A percentile compares a stretch with the other conserved stretches of the same genome.
Conservation (phyloP, 176 grass and related monocot genomes). For the Alopecurus myosuroides region DNA sequence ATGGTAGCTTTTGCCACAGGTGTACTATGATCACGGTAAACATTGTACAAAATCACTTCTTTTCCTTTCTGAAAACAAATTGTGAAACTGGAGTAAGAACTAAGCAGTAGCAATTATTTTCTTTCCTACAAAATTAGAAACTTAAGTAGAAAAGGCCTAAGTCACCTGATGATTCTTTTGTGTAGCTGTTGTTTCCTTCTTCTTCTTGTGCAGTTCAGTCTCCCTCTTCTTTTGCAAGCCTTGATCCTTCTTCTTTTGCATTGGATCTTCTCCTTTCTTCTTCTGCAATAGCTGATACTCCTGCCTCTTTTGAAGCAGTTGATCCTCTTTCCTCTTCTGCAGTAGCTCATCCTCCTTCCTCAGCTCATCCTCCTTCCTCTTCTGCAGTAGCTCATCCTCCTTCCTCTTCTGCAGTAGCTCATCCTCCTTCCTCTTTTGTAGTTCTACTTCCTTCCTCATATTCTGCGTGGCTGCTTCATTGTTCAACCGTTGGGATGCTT, state of each 20-base stretch:
- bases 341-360: too few relatives aligned
- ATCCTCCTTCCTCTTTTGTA: neutral
- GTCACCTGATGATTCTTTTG: neutral
- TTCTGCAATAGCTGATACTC: too few relatives aligned
- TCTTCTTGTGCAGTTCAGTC: neutral
- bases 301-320: too few relatives aligned
- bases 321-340: neutral
- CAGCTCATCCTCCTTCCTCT: too few relatives aligned
- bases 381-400: neutral
- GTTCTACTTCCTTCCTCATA: neutral
- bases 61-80: neutral
- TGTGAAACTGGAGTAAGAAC: neutral
- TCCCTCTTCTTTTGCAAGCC: neutral
- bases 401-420: neutral
- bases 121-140: neutral
- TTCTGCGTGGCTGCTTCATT: too few relatives aligned
- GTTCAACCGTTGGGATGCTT: too few relatives aligned
- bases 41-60: neutral
- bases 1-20: neutral
- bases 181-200: neutral
- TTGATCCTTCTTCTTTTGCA: neutral
- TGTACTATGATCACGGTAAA: neutral
- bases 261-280: neutral
- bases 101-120: neutral
- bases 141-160: neutral